Evolutionary conservation across 83 land plant genomes (phyloP).

Genomic region (Picea mariana): DNA sequence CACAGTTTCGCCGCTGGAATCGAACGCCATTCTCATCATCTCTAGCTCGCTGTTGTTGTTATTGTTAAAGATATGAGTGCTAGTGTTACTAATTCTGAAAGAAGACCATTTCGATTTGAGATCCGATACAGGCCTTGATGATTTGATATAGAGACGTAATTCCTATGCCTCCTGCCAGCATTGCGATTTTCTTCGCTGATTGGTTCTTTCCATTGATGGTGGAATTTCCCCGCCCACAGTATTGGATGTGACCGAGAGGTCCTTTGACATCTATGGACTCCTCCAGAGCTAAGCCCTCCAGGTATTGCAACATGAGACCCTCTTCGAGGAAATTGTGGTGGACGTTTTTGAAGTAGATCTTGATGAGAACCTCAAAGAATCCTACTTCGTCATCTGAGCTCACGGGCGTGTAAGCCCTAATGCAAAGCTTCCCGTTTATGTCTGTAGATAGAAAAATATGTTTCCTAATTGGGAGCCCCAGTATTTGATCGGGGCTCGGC

Average conservation of each 20-base stretch:
- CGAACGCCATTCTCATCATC: conserved; percentile 13
- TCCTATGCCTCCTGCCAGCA: conserved; percentile 95
- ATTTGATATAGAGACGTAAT: conserved; percentile 59
- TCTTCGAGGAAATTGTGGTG: conserved; percentile 42
- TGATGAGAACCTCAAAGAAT: conserved; percentile 77
- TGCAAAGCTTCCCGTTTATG: conserved; percentile 75
- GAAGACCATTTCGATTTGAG: conserved; percentile 6
- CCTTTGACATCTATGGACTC: conserved; percentile 75
- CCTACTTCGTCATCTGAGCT: conserved; percentile 64
- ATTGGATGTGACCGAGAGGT: conserved; percentile 86
- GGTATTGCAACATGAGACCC: conserved; percentile 82
- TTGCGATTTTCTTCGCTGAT: conserved; percentile 59
- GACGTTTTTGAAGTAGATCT: conserved; percentile 66
- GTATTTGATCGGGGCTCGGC: conserved; percentile 52
- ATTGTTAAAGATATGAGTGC: no score
- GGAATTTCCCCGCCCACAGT: conserved; percentile 67
- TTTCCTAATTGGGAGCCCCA: conserved; percentile 91
- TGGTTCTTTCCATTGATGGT: conserved; percentile 45
- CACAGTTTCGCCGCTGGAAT: neutral
- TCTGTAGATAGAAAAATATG: conserved; percentile 76
- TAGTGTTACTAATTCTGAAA: neutral
- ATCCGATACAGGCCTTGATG: conserved; percentile 23
- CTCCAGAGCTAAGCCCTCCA: conserved; percentile 59
- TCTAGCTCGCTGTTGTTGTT: neutral
- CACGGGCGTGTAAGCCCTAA: conserved; percentile 91